A percentile compares a stretch with the other conserved stretches of the same genome.
phyloP scores from a whole-genome alignment of 2,329 filamentous ascomycete species.

The Hymenoscyphus infarciens region DNA sequence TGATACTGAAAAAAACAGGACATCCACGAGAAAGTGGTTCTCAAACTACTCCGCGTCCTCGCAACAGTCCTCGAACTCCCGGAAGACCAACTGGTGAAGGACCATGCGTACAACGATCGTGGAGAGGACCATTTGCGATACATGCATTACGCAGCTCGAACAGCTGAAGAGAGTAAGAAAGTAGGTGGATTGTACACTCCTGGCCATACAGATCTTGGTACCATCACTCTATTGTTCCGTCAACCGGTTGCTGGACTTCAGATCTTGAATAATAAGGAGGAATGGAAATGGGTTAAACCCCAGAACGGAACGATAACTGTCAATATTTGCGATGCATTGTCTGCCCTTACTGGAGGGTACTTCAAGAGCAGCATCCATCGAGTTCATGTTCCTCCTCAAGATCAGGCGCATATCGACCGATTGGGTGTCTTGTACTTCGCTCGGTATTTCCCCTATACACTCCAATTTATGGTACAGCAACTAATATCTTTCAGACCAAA shows the following conservation, averaged over 20 bases:
- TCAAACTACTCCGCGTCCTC: constrained; percentile 56
- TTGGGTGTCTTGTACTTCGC: constrained; percentile 47
- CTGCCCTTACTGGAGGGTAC: constrained; percentile 47
- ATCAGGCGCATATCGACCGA: constrained; percentile 40
- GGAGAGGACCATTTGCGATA: constrained; percentile 61
- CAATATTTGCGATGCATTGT: constrained; percentile 48
- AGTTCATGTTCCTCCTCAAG: constrained; percentile 35
- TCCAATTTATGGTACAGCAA: background rate
- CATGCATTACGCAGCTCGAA: constrained; percentile 55
- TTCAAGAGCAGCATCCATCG: constrained; percentile 43
- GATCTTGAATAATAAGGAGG: constrained; percentile 45
- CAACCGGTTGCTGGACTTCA: constrained; percentile 57
- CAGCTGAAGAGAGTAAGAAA: constrained; percentile 44
- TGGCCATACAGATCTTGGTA: constrained; percentile 56
- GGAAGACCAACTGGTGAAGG: constrained; percentile 52
- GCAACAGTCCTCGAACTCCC: constrained; percentile 59
- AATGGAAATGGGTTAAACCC: constrained; percentile 50
- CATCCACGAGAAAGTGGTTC: constrained; percentile 52
- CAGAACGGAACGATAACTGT: constrained; percentile 49
- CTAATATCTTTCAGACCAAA: constrained; percentile 20
- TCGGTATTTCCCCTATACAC: background rate
- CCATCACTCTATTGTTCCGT: constrained; percentile 54
- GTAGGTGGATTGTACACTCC: constrained; percentile 43
- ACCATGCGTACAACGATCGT: constrained; percentile 56
- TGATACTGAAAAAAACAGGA: constrained; percentile 4